Percentiles rank a stretch among this genome's conserved stretches.
Conservation (phyloP, 2,329 filamentous ascomycete genomes). For the Ophiostoma tasmaniense region DNA sequence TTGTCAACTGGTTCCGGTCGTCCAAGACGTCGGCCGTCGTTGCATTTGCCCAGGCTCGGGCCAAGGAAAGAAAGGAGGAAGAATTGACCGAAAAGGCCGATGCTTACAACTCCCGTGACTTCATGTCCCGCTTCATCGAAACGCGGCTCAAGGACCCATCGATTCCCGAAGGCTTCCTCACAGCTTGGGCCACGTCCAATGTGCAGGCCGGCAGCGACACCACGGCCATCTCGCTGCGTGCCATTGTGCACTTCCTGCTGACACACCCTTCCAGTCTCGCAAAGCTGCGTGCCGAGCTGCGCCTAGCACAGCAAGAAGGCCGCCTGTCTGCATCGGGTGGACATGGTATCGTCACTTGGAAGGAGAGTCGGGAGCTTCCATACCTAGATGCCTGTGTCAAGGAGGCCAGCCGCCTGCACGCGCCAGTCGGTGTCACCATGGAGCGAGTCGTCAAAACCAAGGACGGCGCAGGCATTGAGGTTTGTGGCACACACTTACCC, state of each 20-base stretch:
- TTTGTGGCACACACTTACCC: constrained; percentile 30
- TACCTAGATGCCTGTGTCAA: constrained; percentile 45
- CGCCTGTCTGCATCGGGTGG: neutral
- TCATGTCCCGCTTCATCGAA: constrained; percentile 30
- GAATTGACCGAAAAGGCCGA: neutral
- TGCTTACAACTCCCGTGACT: neutral
- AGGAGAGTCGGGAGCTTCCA: constrained; percentile 26
- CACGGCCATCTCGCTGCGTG: constrained; percentile 28
- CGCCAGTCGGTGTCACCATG: constrained; percentile 38
- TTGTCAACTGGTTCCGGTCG: constrained; percentile 21
- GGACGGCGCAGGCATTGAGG: constrained; percentile 24
- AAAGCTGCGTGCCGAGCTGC: constrained; percentile 30
- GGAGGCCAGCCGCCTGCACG: constrained; percentile 43
- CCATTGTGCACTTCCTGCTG: constrained; percentile 31
- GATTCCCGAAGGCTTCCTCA: constrained; percentile 22
- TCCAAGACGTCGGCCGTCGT: constrained; percentile 13
- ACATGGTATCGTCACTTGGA: constrained; percentile 10
- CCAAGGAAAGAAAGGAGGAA: neutral
- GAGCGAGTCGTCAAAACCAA: constrained; percentile 40
- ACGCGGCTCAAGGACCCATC: constrained; percentile 19
- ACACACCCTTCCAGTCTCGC: constrained; percentile 24
- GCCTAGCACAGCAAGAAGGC: constrained; percentile 16
- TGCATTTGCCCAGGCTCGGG: constrained; percentile 11
- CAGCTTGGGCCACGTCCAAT: constrained; percentile 29
- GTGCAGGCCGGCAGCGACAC: constrained; percentile 31